Evolutionary conservation across 495 filamentous ascomycete genomes (phyloP), one percentile per base, ranked within the genome.

Genomic region (Xylaria nigripes): DNA sequence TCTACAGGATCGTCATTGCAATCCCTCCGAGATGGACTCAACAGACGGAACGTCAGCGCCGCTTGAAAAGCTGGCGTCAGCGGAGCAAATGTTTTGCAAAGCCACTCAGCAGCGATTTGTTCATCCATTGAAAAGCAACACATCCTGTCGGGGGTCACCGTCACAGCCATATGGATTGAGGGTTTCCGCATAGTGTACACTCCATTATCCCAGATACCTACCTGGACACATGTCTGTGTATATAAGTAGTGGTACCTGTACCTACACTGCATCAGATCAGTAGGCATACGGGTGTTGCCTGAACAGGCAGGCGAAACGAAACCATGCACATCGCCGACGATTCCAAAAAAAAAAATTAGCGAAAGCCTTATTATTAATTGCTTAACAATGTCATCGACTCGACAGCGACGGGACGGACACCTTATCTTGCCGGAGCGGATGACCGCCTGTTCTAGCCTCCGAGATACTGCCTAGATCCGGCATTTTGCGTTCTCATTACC

Each of bases 401-500:
- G n/a, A n/a, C n/a, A n/a, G 23, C 23, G 24, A n/a, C 21, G 12
- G 43, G 44, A 54, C 45, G 23, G 51, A 10, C 34, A 12, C 23
- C 15, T 48, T 4, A 34, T 51, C 42, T 18, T 30, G 23, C 51
- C 51, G 51, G 34, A 27, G 45, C 45, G 22, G 32, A 48, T 38
- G 18, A 30, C 45, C 36, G 45, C 36, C 32, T 40, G 36, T n/a
- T 9, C 36, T 40, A 40, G 36, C 36, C 44, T 42, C 45, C 51
- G 43, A 54, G 32, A 54, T 40, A 3, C 51, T 29, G 21, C 44
- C 36, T 40, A 13, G 34, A 54, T 44, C 34, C 45, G 51, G 32
- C 41, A n/a, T 16, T 40, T 29, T 18, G 24, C 41, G 40, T n/a
- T n/a, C n/a, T n/a, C n/a, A n/a, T n/a, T n/a, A n/a, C n/a, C n/a